Conservation (phyloP, 176 grass and related monocot genomes). For the Lolium rigidum region DNA sequence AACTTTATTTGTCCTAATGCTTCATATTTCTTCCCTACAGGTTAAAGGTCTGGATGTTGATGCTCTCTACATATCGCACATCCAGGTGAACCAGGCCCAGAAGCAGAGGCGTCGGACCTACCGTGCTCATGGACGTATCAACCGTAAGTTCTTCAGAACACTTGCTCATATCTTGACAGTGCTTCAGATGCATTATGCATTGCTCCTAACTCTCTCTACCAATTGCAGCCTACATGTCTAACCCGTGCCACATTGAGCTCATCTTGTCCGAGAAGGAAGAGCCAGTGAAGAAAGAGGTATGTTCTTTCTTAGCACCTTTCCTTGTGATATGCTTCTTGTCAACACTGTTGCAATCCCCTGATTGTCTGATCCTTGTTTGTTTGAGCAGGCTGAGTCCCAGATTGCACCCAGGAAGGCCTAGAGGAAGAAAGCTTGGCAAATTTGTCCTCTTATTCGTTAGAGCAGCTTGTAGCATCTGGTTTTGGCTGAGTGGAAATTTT, state of each 20-base stretch:
- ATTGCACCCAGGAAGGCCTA: slow-evolving; percentile 76
- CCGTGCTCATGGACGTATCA: slow-evolving; percentile 77
- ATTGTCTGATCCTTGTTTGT: not conserved
- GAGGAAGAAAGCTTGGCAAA: slow-evolving; percentile 1
- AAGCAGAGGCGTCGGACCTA: slow-evolving; percentile 73
- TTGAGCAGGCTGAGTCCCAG: slow-evolving; percentile 70
- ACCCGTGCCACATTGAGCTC: slow-evolving; percentile 81
- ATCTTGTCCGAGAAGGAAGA: slow-evolving; percentile 90
- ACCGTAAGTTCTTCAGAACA: slow-evolving; percentile 47
- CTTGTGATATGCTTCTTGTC: not conserved
- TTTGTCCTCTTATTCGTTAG: slow-evolving; percentile 5
- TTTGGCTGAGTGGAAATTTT: slow-evolving; percentile 42
- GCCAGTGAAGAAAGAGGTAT: slow-evolving; percentile 77
- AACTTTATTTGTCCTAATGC: not conserved
- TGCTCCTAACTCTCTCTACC: not conserved
- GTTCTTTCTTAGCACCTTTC: not conserved
- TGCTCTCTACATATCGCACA: slow-evolving; percentile 73
- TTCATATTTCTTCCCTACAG: not conserved
- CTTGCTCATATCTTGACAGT: not conserved
- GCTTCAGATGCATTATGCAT: not conserved
- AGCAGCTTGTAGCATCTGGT: slow-evolving; percentile 23
- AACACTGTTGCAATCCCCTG: not conserved
- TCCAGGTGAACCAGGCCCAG: slow-evolving; percentile 83
- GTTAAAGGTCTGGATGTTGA: slow-evolving; percentile 85
- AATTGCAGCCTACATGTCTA: slow-evolving; percentile 82